Conservation (phyloP, 495 filamentous ascomycete species). For the Daldinia loculata region DNA sequence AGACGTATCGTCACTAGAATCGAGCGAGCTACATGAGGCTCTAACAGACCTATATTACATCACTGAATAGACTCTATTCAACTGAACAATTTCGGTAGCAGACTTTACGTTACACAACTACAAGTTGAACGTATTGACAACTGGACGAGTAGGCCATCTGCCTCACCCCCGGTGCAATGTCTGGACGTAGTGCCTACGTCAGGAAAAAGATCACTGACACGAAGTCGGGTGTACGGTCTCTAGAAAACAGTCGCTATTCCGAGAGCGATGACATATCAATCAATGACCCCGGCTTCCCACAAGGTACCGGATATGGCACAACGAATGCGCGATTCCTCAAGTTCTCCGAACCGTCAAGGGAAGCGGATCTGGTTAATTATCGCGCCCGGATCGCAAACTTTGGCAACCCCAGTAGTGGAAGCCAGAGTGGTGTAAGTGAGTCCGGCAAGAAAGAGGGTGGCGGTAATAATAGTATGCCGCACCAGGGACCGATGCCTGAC, state of each 20-base stretch:
- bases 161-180: constrained; percentile 50
- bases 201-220: constrained; percentile 62
- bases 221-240: constrained; percentile 48
- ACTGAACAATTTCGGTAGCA: not conserved
- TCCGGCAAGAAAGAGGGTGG: constrained; percentile 45
- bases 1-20: not conserved
- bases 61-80: not conserved
- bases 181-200: constrained; percentile 64
- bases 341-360: constrained; percentile 49
- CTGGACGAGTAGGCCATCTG: not conserved
- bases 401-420: constrained; percentile 48
- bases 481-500: constrained; percentile 50
- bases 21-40: not conserved
- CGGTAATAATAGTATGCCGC: constrained; percentile 18
- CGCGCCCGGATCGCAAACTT: constrained; percentile 40
- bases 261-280: constrained; percentile 52
- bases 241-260: constrained; percentile 39
- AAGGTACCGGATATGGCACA: constrained; percentile 50
- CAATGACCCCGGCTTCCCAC: constrained; percentile 48
- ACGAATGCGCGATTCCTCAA: constrained; percentile 55
- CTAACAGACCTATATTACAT: not conserved
- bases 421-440: constrained; percentile 53
- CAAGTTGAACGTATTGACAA: not conserved
- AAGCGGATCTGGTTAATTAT: constrained; percentile 44
- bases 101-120: not conserved